Conservation (phyloP, 306 rosid species). For the Rubus parviflorus region DNA sequence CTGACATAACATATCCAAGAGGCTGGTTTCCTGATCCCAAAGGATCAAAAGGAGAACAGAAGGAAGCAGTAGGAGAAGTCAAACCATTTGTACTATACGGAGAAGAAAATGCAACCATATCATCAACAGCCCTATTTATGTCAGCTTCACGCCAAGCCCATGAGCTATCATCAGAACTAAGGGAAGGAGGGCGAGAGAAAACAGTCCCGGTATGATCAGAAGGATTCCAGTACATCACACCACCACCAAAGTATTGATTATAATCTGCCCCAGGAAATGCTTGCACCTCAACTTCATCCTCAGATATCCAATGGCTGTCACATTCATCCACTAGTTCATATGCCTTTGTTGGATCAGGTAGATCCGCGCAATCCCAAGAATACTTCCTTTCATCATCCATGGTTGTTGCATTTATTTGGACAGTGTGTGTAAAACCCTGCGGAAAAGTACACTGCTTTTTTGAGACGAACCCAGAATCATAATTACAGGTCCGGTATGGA, state of each 20-base stretch:
- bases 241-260: constrained; percentile 93
- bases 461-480: constrained; percentile 71
- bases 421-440: constrained; percentile 54
- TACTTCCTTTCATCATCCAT: constrained; percentile 63
- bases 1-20: constrained; percentile 71
- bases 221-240: constrained; percentile 95
- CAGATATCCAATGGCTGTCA: constrained; percentile 86
- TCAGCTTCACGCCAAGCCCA: constrained; percentile 99
- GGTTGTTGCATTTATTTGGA: constrained; percentile 50
- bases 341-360: constrained; percentile 56
- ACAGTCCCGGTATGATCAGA: constrained; percentile 80
- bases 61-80: constrained; percentile 90
- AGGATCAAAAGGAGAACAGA: constrained; percentile 82
- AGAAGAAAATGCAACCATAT: constrained; percentile 96
- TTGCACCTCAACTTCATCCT: constrained; percentile 92
- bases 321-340: constrained; percentile 72
- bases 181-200: constrained; percentile 95
- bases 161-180: constrained; percentile 92
- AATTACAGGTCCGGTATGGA: constrained; percentile 57
- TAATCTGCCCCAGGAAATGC: constrained; percentile 82
- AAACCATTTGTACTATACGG: constrained; percentile 82
- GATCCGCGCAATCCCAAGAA: constrained; percentile 68
- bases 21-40: constrained; percentile 71
- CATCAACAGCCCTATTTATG: constrained; percentile 92
- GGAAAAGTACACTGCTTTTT: constrained; percentile 68